Conservation (phyloP, 1,139 yeast species). For the Candida sp. region DNA sequence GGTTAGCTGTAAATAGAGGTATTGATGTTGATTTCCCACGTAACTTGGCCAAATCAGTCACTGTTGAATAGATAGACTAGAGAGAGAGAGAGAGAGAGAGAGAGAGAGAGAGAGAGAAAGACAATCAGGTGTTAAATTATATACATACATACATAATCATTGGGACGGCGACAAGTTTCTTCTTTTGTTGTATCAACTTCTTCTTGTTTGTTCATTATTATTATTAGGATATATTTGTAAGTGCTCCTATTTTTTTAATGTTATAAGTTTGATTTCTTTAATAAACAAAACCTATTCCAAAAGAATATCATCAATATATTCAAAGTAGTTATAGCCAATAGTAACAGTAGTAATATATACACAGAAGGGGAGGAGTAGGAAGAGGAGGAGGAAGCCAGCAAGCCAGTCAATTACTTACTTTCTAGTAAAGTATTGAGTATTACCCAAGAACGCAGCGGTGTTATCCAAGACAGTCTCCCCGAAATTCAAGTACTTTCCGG, state of each 20-base stretch:
- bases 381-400: neutral
- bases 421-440: conserved; percentile 68
- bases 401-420: conserved; percentile 6
- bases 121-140: neutral
- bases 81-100: neutral
- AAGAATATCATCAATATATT: too few species aligned
- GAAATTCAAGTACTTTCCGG: conserved; percentile 69
- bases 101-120: neutral
- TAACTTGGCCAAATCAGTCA: conserved; percentile 97
- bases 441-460: conserved; percentile 70
- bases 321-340: too few species aligned
- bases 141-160: neutral
- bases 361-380: neutral
- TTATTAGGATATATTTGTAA: neutral
- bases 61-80: conserved; percentile 67
- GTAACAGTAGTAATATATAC: neutral
- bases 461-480: conserved; percentile 90
- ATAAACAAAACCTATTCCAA: neutral
- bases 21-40: conserved; percentile 99
- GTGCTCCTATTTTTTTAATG: neutral
- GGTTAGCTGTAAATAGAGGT: conserved; percentile 96
- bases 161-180: neutral
- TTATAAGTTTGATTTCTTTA: neutral
- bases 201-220: neutral
- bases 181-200: conserved; percentile 1